Percentiles rank a stretch among this genome's conserved stretches.
Conservation (phyloP, 768 basidiomycete genomes). For the Coprinopsis marcescibilis region DNA sequence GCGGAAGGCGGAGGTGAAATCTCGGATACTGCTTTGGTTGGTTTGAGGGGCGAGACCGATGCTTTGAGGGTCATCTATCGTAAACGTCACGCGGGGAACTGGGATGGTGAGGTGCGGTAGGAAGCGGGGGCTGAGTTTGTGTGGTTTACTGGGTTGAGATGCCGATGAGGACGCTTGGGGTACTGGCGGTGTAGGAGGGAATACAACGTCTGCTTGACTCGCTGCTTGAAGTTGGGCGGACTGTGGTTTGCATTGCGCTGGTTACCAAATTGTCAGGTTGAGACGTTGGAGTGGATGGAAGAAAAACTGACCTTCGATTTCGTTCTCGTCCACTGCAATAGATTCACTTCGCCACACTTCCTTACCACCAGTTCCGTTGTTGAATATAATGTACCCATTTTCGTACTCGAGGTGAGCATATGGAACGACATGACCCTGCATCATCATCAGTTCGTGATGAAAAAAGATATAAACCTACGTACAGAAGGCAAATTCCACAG, state of each 20-base stretch:
- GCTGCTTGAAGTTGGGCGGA: background rate
- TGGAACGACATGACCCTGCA: slow-evolving; percentile 36
- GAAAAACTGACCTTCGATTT: background rate
- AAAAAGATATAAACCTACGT: slow-evolving; percentile 14
- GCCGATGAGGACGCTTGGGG: background rate
- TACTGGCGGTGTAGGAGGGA: too few species aligned
- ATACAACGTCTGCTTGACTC: too few species aligned
- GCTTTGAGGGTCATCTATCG: background rate
- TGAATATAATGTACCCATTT: slow-evolving; percentile 66
- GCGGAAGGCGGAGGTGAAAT: slow-evolving; percentile 11
- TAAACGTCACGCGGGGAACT: background rate
- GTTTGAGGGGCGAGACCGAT: too few species aligned
- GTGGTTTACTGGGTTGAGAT: background rate
- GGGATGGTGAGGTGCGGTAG: slow-evolving; percentile 14
- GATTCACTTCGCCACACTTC: slow-evolving; percentile 55
- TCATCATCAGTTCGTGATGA: background rate
- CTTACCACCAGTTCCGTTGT: slow-evolving; percentile 47
- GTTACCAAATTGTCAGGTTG: background rate
- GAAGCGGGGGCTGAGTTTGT: slow-evolving; percentile 5
- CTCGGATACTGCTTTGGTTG: background rate
- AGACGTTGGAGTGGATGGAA: background rate
- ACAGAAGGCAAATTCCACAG: slow-evolving; percentile 66
- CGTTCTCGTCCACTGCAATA: background rate
- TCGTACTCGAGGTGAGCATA: slow-evolving; percentile 73
- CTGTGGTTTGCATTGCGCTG: background rate